Conservation (phyloP, 495 filamentous ascomycete species). For the Acidomyces sp. region DNA sequence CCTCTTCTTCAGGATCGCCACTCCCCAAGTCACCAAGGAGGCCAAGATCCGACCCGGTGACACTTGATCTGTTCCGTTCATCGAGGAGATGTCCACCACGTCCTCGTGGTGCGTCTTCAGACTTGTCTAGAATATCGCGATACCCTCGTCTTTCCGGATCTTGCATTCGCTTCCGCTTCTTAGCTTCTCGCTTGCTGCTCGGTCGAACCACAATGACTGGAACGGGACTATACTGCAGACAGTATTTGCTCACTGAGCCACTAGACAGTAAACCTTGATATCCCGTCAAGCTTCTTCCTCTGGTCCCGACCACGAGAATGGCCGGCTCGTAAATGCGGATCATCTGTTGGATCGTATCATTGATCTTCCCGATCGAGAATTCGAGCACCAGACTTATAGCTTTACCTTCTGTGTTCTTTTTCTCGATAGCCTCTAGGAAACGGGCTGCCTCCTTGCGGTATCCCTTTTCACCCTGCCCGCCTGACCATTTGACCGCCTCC, state of each 20-base stretch:
- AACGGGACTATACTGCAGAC: constrained; percentile 86
- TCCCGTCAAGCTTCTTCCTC: constrained; percentile 73
- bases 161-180: constrained; percentile 72
- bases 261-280: constrained; percentile 72
- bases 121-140: constrained; percentile 58
- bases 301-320: constrained; percentile 88
- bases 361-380: constrained; percentile 81
- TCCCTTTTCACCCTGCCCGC: constrained; percentile 48
- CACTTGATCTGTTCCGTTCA: constrained; percentile 6
- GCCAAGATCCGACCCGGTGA: constrained; percentile 2
- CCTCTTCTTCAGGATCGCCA: constrained; percentile 17
- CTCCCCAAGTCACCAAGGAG: constrained; percentile 9
- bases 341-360: constrained; percentile 85
- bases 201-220: constrained; percentile 95
- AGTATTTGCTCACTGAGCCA: constrained; percentile 92
- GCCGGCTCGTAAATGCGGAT: constrained; percentile 90
- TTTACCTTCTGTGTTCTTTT: constrained; percentile 67
- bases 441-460: constrained; percentile 74
- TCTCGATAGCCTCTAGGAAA: constrained; percentile 47
- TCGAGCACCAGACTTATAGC: constrained; percentile 82
- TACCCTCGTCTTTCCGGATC: constrained; percentile 73
- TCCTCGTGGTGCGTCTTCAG: constrained; percentile 23
- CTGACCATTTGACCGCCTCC: constrained; percentile 42
- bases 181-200: constrained; percentile 77
- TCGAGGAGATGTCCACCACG: constrained; percentile 17